Percentiles rank a stretch among this genome's conserved stretches.
Evolutionary conservation across 371 early-diverging fungal species (phyloP).

Genomic region (Mucor plumbeus): DNA sequence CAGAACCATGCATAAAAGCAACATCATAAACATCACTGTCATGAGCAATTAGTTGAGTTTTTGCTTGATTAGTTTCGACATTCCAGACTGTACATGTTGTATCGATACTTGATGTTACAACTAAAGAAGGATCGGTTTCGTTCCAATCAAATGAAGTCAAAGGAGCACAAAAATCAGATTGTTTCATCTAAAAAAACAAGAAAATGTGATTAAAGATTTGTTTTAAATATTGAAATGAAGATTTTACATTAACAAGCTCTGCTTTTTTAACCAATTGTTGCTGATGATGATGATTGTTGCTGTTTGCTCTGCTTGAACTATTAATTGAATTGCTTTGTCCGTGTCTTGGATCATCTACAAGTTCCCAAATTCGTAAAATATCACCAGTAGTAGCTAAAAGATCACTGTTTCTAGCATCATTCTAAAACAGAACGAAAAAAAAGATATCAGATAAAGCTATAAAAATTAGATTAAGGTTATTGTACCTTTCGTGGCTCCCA

Average conservation of each 20-base stretch:
- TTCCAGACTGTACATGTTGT: conserved; percentile 99
- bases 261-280: conserved; percentile 50
- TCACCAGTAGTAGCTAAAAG: conserved; percentile 91
- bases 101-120: conserved; percentile 93
- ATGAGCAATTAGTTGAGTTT: conserved; percentile 97
- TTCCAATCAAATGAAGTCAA: conserved; percentile 98
- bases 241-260: conserved; percentile 63
- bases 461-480: background rate
- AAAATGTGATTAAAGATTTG: background rate
- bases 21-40: conserved; percentile 97
- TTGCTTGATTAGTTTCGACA: conserved; percentile 89
- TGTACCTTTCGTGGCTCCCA: conserved; percentile 85
- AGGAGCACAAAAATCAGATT: conserved; percentile 81
- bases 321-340: conserved; percentile 45
- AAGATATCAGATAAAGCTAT: background rate
- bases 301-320: conserved; percentile 25
- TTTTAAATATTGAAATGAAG: background rate
- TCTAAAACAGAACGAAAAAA: conserved; percentile 23
- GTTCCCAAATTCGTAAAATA: conserved; percentile 86
- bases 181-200: conserved; percentile 48
- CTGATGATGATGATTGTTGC: conserved; percentile 3
- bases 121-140: conserved; percentile 78
- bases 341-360: conserved; percentile 61
- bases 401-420: conserved; percentile 63
- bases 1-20: conserved; percentile 81